Conservation (phyloP, 768 basidiomycete species). For the Boletellus ananas region DNA sequence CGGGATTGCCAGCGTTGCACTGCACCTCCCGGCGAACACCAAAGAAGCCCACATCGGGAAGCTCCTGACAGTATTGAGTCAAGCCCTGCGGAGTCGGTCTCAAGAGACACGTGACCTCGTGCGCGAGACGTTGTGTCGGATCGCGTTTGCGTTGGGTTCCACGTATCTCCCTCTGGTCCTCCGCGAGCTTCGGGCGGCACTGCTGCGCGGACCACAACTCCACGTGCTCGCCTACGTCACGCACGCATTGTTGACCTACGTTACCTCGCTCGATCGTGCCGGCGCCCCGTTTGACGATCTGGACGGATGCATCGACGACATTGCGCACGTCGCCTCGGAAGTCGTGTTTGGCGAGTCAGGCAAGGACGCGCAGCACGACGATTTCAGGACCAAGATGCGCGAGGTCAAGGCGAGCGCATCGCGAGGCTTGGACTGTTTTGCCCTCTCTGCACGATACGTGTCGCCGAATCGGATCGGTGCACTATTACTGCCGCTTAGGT, state of each 20-base stretch:
- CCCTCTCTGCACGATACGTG: constrained; percentile 72
- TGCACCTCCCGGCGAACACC: constrained; percentile 63
- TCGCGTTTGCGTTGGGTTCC: constrained; percentile 69
- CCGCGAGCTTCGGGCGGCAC: constrained; percentile 78
- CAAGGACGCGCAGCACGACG: constrained; percentile 82
- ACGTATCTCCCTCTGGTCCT: constrained; percentile 69
- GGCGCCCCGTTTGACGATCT: constrained; percentile 54
- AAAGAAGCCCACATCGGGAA: constrained; percentile 69
- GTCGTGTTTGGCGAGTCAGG: constrained; percentile 94
- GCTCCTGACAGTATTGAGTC: constrained; percentile 80
- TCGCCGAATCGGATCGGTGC: constrained; percentile 73
- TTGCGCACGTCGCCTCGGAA: constrained; percentile 78
- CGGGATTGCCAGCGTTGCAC: constrained; percentile 81
- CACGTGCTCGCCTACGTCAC: constrained; percentile 85
- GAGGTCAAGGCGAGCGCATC: constrained; percentile 83
- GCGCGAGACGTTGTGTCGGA: constrained; percentile 78
- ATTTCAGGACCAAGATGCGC: constrained; percentile 91
- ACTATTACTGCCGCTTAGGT: constrained; percentile 73
- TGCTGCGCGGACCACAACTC: constrained; percentile 88
- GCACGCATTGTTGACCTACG: constrained; percentile 78
- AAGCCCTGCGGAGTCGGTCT: constrained; percentile 88
- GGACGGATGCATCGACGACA: constrained; percentile 73
- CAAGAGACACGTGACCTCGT: constrained; percentile 89
- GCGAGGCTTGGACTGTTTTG: constrained; percentile 84
- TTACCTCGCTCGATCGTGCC: constrained; percentile 58